Base-by-base conservation (phyloP, 163 green algal species). In the Scenedesmus sp. region DNA sequence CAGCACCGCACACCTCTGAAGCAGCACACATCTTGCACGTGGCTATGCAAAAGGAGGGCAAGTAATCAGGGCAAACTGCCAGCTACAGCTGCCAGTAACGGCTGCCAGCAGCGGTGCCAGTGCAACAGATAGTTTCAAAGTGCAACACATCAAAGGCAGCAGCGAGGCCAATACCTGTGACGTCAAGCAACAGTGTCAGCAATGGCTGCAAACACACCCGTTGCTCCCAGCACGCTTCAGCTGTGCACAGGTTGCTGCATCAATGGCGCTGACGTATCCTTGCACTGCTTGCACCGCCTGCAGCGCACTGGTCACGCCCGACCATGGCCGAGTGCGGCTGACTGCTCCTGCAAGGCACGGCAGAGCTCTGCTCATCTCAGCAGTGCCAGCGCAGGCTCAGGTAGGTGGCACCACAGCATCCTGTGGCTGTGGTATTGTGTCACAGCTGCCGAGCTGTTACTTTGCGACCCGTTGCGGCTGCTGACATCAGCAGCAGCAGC, bases 241-340 rank as follows among this genome's bases (percentile, higher is more conserved):
- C 10, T 56, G 46, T 7, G 46, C 56, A 68, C 56, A 24, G 26
- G 56, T 26, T 30, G 56, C 26, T 68, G 56, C 26, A 26, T 7
- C 56, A 18, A 18, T n/a, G n/a, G n/a, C n/a, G n/a, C n/a, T n/a
- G 18, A 24, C 26, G 56, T 68, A 68, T 68, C 15, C 65, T n/a
- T 76, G 61, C 13, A 35, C 61, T 3, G 24, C 26, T 18, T 73
- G 5, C 24, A 35, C 10, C 35, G 24, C 0, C 61, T 35, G 65
- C 85, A 90, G 85, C 16, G 49, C 46, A 15, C 35, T 85, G 5
- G 6, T 90, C 30, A 90, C 85, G 30, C 70, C 85, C 73, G 65
- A 90, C 24, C 46, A 15, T n/a, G 72, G 85, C 15, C 44, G 49
- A 26, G 33, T 85, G 44, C 59, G 15, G 26, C 44, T 90, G 44